phyloP scores from a whole-genome alignment of 1,284 basidiomycete genomes.

The Ceratobasidium sp. region DNA sequence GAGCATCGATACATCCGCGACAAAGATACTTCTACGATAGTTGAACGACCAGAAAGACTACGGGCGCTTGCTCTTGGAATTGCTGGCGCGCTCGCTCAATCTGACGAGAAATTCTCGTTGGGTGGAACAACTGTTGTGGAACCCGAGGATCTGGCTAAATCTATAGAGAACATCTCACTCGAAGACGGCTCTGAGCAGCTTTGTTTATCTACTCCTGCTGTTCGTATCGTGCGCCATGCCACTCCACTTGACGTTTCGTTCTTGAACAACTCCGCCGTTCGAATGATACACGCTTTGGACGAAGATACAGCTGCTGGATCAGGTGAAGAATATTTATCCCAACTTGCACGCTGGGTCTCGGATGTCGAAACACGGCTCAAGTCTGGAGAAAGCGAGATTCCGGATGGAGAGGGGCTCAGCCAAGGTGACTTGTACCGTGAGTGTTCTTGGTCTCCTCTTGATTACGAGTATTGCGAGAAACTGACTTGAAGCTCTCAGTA shows the following conservation, averaged over 20 bases:
- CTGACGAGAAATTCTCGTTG: slow-evolving; percentile 65
- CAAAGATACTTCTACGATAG: slow-evolving; percentile 76
- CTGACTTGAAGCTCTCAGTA: slow-evolving; percentile 65
- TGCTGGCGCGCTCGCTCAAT: slow-evolving; percentile 78
- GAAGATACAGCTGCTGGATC: slow-evolving; percentile 59
- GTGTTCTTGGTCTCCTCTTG: slow-evolving; percentile 56
- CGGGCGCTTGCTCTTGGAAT: slow-evolving; percentile 85
- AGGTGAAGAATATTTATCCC: slow-evolving; percentile 68
- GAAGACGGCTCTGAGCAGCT: not conserved
- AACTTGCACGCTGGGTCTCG: slow-evolving; percentile 71
- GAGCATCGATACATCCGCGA: slow-evolving; percentile 85
- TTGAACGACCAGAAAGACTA: slow-evolving; percentile 92
- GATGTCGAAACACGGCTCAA: slow-evolving; percentile 77
- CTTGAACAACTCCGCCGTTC: slow-evolving; percentile 73
- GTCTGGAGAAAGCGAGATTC: slow-evolving; percentile 83
- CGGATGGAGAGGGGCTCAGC: slow-evolving; percentile 67
- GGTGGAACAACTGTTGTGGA: not conserved
- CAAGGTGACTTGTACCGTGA: slow-evolving; percentile 89
- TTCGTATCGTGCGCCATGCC: slow-evolving; percentile 37
- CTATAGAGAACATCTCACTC: slow-evolving; percentile 65
- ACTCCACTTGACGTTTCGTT: slow-evolving; percentile 56
- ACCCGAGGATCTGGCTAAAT: slow-evolving; percentile 11
- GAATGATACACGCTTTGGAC: slow-evolving; percentile 79
- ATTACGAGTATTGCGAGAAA: slow-evolving; percentile 3
- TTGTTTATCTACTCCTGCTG: slow-evolving; percentile 7